phyloP scores from a whole-genome alignment of 2,329 filamentous ascomycete genomes.

The Shiraia sp. region DNA sequence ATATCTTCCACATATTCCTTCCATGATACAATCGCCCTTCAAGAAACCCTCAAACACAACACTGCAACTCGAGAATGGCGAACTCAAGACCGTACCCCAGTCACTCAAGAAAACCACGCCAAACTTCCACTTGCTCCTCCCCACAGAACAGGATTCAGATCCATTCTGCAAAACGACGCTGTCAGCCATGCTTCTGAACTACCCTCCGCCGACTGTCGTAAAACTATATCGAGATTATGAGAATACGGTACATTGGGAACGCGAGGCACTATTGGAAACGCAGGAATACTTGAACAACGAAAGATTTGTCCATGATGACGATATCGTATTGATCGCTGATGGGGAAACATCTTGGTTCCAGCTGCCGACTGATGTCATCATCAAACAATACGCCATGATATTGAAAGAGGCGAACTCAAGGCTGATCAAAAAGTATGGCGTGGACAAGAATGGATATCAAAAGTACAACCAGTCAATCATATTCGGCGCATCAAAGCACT shows the following conservation, averaged over 20 bases:
- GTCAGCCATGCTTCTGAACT: constrained; percentile 62
- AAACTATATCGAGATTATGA: constrained; percentile 45
- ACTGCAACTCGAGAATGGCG: constrained; percentile 39
- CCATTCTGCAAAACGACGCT: constrained; percentile 62
- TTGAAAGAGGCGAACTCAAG: constrained; percentile 58
- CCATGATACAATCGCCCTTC: constrained; percentile 31
- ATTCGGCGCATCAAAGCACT: constrained; percentile 60
- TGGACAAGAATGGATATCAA: constrained; percentile 20
- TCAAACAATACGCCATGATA: constrained; percentile 64
- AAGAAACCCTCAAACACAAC: constrained; percentile 39
- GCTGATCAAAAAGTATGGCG: constrained; percentile 56
- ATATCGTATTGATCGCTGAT: constrained; percentile 67
- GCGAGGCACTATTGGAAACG: constrained; percentile 52
- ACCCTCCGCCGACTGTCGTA: constrained; percentile 61
- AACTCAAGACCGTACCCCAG: constrained; percentile 29
- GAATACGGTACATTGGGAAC: constrained; percentile 41
- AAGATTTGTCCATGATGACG: constrained; percentile 57
- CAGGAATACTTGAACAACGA: constrained; percentile 54
- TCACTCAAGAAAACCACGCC: constrained; percentile 39
- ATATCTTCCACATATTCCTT: constrained; percentile 25
- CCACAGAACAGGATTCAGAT: constrained; percentile 51
- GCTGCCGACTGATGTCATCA: constrained; percentile 64
- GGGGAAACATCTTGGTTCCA: constrained; percentile 69
- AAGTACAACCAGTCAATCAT: constrained; percentile 57
- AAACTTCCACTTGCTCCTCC: constrained; percentile 60